Evolutionary conservation across 176 grass and related monocot species (phyloP).

Genomic region (Hordeum marinum): DNA sequence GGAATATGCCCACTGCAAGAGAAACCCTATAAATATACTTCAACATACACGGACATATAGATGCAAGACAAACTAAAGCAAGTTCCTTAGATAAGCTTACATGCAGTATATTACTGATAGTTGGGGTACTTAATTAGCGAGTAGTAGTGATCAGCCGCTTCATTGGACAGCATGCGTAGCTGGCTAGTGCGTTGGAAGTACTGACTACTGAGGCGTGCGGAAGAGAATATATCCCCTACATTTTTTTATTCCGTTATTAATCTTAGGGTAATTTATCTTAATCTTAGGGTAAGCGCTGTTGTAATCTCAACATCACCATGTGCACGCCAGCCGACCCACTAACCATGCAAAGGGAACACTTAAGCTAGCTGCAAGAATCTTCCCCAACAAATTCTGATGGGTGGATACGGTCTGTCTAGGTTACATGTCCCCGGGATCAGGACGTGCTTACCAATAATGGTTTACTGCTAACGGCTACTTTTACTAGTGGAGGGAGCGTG

Average conservation of each 20-base stretch:
- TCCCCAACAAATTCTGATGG: neutral
- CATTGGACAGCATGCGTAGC: constrained; percentile 15
- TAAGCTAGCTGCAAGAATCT: neutral
- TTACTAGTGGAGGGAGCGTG: neutral
- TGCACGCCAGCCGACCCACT: neutral
- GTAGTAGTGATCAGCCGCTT: neutral
- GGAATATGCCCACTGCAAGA: constrained; percentile 19
- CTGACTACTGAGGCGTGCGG: neutral
- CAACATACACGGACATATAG: neutral
- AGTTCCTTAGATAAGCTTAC: neutral
- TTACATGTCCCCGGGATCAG: neutral
- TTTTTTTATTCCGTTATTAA: neutral
- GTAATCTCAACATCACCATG: neutral
- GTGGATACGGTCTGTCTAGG: neutral
- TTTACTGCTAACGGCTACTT: too few species aligned
- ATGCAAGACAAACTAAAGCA: neutral
- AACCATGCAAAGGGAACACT: neutral
- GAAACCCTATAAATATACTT: too few species aligned
- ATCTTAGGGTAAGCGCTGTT: neutral
- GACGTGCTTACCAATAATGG: neutral
- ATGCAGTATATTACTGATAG: neutral
- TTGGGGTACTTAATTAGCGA: neutral
- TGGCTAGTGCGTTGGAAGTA: neutral
- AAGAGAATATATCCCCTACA: neutral
- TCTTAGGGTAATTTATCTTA: neutral